Conservation (phyloP, 2,329 filamentous ascomycete species). For the Fusarium gaditjirri region DNA sequence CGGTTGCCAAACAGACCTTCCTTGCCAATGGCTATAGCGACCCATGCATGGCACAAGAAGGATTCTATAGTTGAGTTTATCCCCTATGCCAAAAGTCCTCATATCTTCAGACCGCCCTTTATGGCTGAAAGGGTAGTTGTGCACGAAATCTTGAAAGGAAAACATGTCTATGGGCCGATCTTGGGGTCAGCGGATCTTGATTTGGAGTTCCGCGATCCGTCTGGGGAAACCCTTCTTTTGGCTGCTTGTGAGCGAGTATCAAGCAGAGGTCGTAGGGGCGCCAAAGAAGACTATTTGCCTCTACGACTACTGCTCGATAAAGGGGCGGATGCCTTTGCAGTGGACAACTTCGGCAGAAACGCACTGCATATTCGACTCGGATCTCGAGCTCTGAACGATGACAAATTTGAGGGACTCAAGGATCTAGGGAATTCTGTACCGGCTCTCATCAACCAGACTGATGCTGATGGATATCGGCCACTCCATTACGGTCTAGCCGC, state of each 20-base stretch:
- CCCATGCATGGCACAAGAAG: background rate
- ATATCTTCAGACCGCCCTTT: background rate
- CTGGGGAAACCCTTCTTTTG: constrained; percentile 23
- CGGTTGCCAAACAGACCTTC: background rate
- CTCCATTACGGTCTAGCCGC: constrained; percentile 26
- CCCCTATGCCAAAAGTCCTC: background rate
- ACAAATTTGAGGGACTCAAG: background rate
- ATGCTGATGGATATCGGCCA: constrained; percentile 27
- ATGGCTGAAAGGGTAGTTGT: constrained; percentile 5
- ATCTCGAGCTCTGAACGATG: background rate
- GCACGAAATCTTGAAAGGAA: constrained; percentile 19
- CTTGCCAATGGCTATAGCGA: background rate
- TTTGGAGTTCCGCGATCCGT: constrained; percentile 13
- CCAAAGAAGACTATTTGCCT: background rate
- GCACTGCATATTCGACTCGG: constrained; percentile 21
- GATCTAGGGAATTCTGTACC: background rate
- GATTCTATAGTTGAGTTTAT: background rate
- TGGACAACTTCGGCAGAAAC: constrained; percentile 25
- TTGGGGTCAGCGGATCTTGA: constrained; percentile 20
- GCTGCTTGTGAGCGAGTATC: constrained; percentile 10
- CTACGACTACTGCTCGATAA: constrained; percentile 12
- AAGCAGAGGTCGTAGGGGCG: background rate
- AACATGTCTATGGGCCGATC: constrained; percentile 7
- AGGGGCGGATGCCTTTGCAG: constrained; percentile 21
- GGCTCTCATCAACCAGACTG: constrained; percentile 19